Conservation (phyloP, 805 yeast genomes). For the Starmerella apis region DNA sequence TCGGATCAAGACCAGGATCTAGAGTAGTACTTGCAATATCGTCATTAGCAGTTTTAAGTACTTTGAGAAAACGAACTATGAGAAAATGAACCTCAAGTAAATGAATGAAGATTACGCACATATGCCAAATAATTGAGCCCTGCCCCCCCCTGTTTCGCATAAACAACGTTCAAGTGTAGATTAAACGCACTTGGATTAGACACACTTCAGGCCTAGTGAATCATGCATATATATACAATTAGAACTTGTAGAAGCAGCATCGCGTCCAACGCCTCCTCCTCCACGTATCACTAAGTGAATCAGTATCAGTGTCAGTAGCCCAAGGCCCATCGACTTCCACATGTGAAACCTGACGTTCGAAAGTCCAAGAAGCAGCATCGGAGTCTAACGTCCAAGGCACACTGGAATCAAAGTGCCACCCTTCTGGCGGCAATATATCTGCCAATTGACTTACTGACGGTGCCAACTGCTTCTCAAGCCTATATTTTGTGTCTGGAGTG, state of each 20-base stretch:
- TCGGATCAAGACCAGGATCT: too few relatives aligned
- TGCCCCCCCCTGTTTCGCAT: too few relatives aligned
- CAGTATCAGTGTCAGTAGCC: constrained; percentile 30
- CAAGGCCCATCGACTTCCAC: constrained; percentile 30
- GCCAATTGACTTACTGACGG: constrained; percentile 47
- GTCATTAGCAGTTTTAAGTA: too few relatives aligned
- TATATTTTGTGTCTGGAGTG: constrained; percentile 38
- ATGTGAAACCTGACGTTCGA: constrained; percentile 35
- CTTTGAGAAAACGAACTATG: too few relatives aligned
- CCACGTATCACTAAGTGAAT: constrained; percentile 31
- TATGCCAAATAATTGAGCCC: too few relatives aligned
- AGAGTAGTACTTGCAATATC: too few relatives aligned
- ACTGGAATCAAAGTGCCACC: constrained; percentile 59
- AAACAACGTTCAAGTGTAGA: too few relatives aligned
- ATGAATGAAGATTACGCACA: too few relatives aligned
- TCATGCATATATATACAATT: background rate
- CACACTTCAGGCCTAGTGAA: too few relatives aligned
- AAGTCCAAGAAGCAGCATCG: constrained; percentile 44
- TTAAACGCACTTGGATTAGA: too few relatives aligned
- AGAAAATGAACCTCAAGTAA: too few relatives aligned
- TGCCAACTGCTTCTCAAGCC: constrained; percentile 49
- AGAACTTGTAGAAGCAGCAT: constrained; percentile 25
- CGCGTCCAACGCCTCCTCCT: constrained; percentile 35
- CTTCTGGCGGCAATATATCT: constrained; percentile 54
- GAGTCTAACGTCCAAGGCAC: constrained; percentile 58